A percentile compares a stretch with the other conserved stretches of the same genome.
phyloP scores from a whole-genome alignment of 2,329 filamentous ascomycete species.

The Fusarium azukiicola region DNA sequence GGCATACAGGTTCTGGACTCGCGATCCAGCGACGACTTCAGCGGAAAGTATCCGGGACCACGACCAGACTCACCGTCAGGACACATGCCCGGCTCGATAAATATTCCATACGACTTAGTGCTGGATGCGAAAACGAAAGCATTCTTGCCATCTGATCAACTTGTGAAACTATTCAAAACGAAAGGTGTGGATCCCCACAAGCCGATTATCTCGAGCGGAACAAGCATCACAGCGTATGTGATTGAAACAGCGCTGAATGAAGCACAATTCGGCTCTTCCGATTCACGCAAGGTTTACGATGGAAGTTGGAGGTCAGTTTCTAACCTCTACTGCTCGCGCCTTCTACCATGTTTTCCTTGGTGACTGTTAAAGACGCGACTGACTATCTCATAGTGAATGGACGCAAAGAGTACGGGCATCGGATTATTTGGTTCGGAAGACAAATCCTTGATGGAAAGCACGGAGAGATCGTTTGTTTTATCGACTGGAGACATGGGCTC shows the following conservation, averaged over 20 bases:
- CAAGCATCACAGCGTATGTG: slow-evolving; percentile 95
- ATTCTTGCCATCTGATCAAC: slow-evolving; percentile 85
- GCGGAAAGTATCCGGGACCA: slow-evolving; percentile 91
- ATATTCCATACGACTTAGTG: slow-evolving; percentile 88
- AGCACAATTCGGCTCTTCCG: slow-evolving; percentile 85
- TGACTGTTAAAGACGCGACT: too few relatives aligned
- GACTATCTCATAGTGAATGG: too few relatives aligned
- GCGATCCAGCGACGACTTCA: slow-evolving; percentile 88
- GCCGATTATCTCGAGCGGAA: slow-evolving; percentile 93
- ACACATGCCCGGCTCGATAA: slow-evolving; percentile 95
- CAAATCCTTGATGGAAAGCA: too few relatives aligned
- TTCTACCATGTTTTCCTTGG: too few relatives aligned
- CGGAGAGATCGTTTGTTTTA: too few relatives aligned
- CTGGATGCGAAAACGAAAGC: slow-evolving; percentile 92
- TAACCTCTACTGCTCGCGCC: not conserved
- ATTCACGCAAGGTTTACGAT: slow-evolving; percentile 91
- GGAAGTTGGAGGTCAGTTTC: slow-evolving; percentile 96
- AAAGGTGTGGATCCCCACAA: slow-evolving; percentile 89
- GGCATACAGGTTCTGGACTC: slow-evolving; percentile 95
- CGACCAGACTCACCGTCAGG: slow-evolving; percentile 92
- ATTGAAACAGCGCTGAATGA: slow-evolving; percentile 92
- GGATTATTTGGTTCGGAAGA: too few relatives aligned
- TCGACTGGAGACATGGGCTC: too few relatives aligned
- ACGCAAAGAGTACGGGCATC: too few relatives aligned
- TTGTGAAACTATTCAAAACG: slow-evolving; percentile 88